Evolutionary conservation across 2,329 filamentous ascomycete species (phyloP), one percentile per base, ranked within the genome.

Genomic region (Clonostachys rosea): DNA sequence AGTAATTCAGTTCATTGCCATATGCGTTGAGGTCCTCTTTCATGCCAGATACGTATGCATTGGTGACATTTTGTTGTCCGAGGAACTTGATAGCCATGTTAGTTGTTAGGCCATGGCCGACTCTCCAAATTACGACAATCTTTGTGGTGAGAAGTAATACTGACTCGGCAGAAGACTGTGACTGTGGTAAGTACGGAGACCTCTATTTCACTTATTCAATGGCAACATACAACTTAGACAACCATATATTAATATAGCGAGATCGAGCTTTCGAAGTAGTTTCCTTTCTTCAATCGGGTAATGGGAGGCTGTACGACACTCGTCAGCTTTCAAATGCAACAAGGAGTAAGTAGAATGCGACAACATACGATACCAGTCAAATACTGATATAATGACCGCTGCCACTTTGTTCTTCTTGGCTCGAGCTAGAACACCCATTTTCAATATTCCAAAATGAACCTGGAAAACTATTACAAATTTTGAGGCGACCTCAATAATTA

Each of bases 21-120:
- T 59, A 53, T 40, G 65, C 55, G 1, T 54, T 43, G 8, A 63
- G 50, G 34, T 63, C 61, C 42, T 63, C 57, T 10, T 64, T 60
- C 60, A 69, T 64, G 2, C 66, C 66, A 1, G 57, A 61, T 13
- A 66, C 62, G 37, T 67, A 69, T 14, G 66, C 67, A 53, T 61
- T 63, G 46, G 56, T 64, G 49, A 61, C 52, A 35, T 62, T 64
- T 40, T 50, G 50, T 39, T 56, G 54, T 14, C 52, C 54, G 37
- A 49, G 46, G 11, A 50, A 40, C 34, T 49, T 40, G 46, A 5
- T 45, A 2, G 13, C 17, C 13, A 17, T 33, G 12, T n/a, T 11
- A 39, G 36, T 18, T 18, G 36, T 18, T 30, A 30, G 24, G 9
- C 9, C 7, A 30, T 30, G 24, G 9, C 10, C 9, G 9, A 10